Evolutionary conservation across 441 rosid species (phyloP).

Genomic region (Gossypium gossypioides): DNA sequence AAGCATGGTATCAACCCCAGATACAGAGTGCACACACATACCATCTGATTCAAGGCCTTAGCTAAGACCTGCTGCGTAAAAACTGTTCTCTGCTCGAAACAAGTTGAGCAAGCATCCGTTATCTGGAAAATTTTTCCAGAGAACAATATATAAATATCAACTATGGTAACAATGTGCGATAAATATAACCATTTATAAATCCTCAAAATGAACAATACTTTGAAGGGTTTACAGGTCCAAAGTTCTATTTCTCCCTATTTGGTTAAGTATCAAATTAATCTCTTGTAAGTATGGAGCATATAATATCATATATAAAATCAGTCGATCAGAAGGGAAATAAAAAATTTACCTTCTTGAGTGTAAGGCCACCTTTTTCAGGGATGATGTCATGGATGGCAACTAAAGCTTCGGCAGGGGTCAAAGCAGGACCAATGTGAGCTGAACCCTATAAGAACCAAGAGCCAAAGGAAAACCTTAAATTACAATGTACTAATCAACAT

Average conservation of each 20-base stretch:
- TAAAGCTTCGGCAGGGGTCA: conserved; percentile 94
- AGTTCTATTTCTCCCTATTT: not conserved
- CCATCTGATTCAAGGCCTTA: conserved; percentile 93
- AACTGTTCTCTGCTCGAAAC: conserved; percentile 97
- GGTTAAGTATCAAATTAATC: not conserved
- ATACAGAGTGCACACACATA: conserved; percentile 23
- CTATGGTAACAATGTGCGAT: not conserved
- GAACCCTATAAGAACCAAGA: conserved; percentile 64
- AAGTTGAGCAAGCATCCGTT: conserved; percentile 89
- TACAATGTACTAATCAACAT: not conserved
- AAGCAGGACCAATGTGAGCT: conserved; percentile 97
- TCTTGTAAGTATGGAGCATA: not conserved
- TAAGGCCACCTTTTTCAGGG: conserved; percentile 84
- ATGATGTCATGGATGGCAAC: conserved; percentile 85
- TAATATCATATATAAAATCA: not conserved
- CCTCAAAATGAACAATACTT: not conserved
- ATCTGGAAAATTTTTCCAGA: conserved; percentile 43
- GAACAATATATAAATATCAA: not conserved
- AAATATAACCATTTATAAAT: not conserved
- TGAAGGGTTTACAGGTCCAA: not conserved
- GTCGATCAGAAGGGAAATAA: not conserved
- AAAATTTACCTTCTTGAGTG: conserved; percentile 59
- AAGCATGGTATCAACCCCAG: conserved; percentile 7
- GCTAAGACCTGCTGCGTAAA: conserved; percentile 95
- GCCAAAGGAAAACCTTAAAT: not conserved